These are phyloP conservation scores for Fomitopsis pulvina DNA, from an alignment of 768 basidiomycete genomes.

Conservation along the genomic window DNA sequence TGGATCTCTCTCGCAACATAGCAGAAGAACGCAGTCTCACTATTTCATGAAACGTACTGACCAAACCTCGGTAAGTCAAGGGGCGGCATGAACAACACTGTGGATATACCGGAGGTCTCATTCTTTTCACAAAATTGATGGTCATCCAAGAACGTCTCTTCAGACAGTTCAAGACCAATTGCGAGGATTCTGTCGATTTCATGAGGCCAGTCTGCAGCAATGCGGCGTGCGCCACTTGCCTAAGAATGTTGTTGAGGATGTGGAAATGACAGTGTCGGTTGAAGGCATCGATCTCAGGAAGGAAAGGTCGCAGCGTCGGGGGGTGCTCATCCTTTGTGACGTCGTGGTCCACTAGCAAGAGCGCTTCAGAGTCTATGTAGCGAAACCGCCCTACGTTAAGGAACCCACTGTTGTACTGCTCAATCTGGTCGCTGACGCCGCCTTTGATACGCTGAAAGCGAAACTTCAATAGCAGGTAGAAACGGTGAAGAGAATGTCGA, in stretches of 20 bases:
- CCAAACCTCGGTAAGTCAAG: conserved; percentile 52
- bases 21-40: conserved; percentile 14
- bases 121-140: conserved; percentile 22
- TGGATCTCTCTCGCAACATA: neutral
- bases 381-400: neutral
- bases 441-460: conserved; percentile 52
- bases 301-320: conserved; percentile 39
- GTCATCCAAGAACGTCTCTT: conserved; percentile 26
- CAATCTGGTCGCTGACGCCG: conserved; percentile 60
- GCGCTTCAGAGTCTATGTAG: neutral
- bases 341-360: conserved; percentile 40
- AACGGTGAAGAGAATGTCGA: neutral
- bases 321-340: conserved; percentile 45
- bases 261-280: conserved; percentile 41
- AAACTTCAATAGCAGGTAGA: neutral
- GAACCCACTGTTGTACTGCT: conserved; percentile 52
- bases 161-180: conserved; percentile 26
- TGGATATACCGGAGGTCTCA: conserved; percentile 23
- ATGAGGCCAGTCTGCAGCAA: neutral
- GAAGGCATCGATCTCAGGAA: conserved; percentile 47
- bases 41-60: conserved; percentile 24
- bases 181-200: conserved; percentile 23
- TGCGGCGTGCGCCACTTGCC: conserved; percentile 19
- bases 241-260: conserved; percentile 42
- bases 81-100: neutral